These are phyloP conservation scores for Daldinia eschscholtzii DNA, from an alignment of 2,329 filamentous ascomycete genomes.

Conservation along the genomic window DNA sequence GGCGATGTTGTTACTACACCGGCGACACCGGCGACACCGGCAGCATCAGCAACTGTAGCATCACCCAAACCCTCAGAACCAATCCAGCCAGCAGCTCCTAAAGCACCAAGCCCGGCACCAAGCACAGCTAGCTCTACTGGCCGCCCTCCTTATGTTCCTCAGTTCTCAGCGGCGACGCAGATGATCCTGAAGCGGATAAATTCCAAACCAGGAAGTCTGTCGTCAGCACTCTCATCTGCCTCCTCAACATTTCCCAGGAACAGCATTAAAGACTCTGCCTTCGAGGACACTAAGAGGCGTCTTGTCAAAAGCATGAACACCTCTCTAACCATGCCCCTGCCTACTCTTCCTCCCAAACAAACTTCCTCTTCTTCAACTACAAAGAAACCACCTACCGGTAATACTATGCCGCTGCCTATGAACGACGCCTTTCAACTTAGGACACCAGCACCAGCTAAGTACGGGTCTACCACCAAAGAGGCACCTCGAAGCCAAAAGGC, in stretches of 20 bases:
- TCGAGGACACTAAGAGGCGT: constrained; percentile 57
- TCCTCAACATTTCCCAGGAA: constrained; percentile 48
- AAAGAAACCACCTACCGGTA: constrained; percentile 6
- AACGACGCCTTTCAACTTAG: constrained; percentile 47
- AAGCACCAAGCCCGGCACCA: constrained; percentile 42
- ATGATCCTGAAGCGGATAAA: constrained; percentile 58
- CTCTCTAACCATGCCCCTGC: constrained; percentile 56
- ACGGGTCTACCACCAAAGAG: constrained; percentile 11
- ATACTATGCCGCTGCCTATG: constrained; percentile 34
- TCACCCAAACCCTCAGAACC: constrained; percentile 15
- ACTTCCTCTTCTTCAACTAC: not conserved
- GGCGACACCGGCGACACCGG: not conserved
- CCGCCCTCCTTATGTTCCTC: constrained; percentile 52
- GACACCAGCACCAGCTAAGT: constrained; percentile 40
- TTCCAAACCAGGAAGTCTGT: constrained; percentile 53
- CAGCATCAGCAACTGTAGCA: constrained; percentile 18
- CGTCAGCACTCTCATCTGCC: constrained; percentile 53
- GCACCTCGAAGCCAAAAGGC: constrained; percentile 34
- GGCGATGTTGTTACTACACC: not conserved
- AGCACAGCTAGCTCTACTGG: constrained; percentile 47
- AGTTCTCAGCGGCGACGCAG: constrained; percentile 56
- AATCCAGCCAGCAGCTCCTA: constrained; percentile 23
- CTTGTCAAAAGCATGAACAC: constrained; percentile 58
- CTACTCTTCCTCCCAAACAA: constrained; percentile 26
- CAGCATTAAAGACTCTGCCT: constrained; percentile 53